These are phyloP conservation scores for Veloboletus limbatus DNA, from an alignment of 1,284 basidiomycete species.

Conservation along the genomic window DNA sequence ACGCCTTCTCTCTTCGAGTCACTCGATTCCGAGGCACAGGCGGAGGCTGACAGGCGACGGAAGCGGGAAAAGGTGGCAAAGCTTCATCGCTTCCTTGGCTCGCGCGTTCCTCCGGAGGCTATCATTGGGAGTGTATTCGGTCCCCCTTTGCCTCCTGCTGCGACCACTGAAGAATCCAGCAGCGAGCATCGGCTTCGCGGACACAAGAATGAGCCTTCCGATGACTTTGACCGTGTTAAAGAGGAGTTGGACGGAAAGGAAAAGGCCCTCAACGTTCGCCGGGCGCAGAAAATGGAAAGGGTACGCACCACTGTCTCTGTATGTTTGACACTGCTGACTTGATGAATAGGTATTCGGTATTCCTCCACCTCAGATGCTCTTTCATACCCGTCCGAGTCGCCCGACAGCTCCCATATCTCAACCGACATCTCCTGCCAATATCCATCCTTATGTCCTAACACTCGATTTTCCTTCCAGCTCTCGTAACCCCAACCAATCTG, in stretches of 20 bases:
- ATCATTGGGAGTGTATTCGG: constrained; percentile 51
- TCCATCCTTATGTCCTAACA: constrained; percentile 18
- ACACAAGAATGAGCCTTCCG: constrained; percentile 40
- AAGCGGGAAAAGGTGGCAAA: constrained; percentile 74
- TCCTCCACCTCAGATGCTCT: constrained; percentile 71
- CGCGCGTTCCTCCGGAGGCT: constrained; percentile 66
- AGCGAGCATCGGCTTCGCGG: constrained; percentile 11
- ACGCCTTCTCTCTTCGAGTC: constrained; percentile 48
- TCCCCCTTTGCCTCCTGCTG: constrained; percentile 43
- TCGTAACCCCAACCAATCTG: constrained; percentile 48
- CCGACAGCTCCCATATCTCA: constrained; percentile 20
- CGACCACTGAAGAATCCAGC: constrained; percentile 20
- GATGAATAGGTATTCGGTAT: constrained; percentile 67
- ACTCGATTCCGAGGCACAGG: constrained; percentile 49
- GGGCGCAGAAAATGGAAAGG: constrained; percentile 83
- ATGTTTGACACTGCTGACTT: constrained; percentile 7
- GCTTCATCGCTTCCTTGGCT: constrained; percentile 77
- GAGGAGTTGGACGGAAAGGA: constrained; percentile 67
- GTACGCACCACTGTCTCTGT: constrained; percentile 37
- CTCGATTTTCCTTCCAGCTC: constrained; percentile 22
- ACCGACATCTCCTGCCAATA: constrained; percentile 20
- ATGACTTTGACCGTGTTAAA: constrained; percentile 59
- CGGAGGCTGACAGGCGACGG: constrained; percentile 58
- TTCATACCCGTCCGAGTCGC: constrained; percentile 51
- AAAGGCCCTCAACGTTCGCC: constrained; percentile 71